These are phyloP conservation scores for Pholiota adiposa DNA, from an alignment of 1,284 basidiomycete species.

Conservation along the genomic window DNA sequence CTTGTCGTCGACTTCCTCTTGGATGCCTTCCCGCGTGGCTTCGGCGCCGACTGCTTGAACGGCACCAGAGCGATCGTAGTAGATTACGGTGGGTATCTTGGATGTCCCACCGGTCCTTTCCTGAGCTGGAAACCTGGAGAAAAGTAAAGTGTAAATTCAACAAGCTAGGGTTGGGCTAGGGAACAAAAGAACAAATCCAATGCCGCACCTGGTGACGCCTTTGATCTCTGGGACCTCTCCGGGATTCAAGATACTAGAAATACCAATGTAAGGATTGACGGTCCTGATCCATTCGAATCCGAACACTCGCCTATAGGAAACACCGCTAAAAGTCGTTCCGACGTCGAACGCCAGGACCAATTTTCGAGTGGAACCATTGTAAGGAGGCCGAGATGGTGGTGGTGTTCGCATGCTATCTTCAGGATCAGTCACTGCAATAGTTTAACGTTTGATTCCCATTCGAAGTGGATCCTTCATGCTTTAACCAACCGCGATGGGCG, in stretches of 20 bases:
- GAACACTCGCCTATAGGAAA: constrained; percentile 41
- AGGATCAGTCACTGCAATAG: background rate
- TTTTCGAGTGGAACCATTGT: constrained; percentile 37
- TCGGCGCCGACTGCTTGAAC: constrained; percentile 27
- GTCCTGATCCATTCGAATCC: background rate
- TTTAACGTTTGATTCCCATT: too few species aligned
- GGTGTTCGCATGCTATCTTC: background rate
- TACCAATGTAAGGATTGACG: background rate
- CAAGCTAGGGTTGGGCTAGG: too few species aligned
- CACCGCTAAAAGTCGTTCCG: constrained; percentile 57
- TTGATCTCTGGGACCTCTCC: constrained; percentile 44
- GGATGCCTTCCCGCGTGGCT: constrained; percentile 20
- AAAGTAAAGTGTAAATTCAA: background rate
- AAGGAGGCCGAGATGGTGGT: constrained; percentile 25
- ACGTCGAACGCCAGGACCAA: constrained; percentile 56
- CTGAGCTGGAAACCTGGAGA: constrained; percentile 21
- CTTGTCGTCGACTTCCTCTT: constrained; percentile 20
- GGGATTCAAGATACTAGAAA: constrained; percentile 15
- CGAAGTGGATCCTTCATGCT: background rate
- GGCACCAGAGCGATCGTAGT: constrained; percentile 22
- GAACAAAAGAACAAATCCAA: background rate
- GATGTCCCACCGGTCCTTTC: constrained; percentile 21
- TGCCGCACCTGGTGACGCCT: constrained; percentile 36
- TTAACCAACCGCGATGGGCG: background rate
- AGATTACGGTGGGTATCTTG: constrained; percentile 28